Evolutionary conservation across 176 grass and related monocot species (phyloP).

Genomic region (Musa acuminata): DNA sequence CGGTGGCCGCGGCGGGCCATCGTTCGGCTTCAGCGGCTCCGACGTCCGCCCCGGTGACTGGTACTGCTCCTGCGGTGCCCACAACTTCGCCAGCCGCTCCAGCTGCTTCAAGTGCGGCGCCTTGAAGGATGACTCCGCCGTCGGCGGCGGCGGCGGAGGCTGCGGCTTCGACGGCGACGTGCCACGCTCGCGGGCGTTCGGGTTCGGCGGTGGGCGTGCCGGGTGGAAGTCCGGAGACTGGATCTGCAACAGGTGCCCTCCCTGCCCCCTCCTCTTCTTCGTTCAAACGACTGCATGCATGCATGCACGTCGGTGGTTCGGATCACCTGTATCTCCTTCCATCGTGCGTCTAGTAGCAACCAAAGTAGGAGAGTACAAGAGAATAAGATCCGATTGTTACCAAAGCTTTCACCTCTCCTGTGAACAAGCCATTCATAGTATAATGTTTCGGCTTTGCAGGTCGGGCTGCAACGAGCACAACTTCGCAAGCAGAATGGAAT

Average conservation of each 20-base stretch:
- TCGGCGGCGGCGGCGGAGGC: conserved; percentile 38
- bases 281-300: background rate
- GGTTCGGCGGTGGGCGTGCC: conserved; percentile 57
- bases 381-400: too few relatives aligned
- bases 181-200: conserved; percentile 54
- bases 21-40: conserved; percentile 53
- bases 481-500: conserved; percentile 5
- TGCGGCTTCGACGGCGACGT: conserved; percentile 52
- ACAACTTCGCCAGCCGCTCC: conserved; percentile 98
- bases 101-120: conserved; percentile 87
- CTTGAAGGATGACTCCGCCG: conserved; percentile 76
- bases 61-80: conserved; percentile 87
- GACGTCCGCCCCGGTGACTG: conserved; percentile 94
- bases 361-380: too few relatives aligned
- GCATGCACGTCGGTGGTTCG: too few relatives aligned
- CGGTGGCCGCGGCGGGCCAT: conserved; percentile 52
- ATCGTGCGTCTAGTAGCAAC: too few relatives aligned
- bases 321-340: too few relatives aligned
- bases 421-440: too few relatives aligned
- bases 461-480: conserved; percentile 10
- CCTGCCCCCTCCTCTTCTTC: background rate
- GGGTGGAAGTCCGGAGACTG: conserved; percentile 81
- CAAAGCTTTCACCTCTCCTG: too few relatives aligned
- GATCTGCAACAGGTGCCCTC: background rate
- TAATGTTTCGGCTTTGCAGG: background rate